phyloP scores from a whole-genome alignment of 2,329 filamentous ascomycete genomes.

The Basipetospora chlamydospora region DNA sequence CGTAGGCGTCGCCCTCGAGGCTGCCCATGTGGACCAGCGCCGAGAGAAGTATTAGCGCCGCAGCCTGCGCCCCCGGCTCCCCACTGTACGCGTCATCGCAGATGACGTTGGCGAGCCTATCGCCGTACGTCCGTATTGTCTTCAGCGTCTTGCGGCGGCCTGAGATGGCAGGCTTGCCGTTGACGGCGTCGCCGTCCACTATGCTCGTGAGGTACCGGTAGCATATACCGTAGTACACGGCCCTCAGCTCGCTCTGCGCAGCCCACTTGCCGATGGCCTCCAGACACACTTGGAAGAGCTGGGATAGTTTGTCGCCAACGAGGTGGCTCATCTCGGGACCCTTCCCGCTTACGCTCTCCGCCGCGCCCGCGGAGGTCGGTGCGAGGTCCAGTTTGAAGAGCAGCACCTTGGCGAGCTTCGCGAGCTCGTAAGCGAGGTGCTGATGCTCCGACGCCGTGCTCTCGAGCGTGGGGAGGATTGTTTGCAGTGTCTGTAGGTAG shows the following conservation, averaged over 20 bases:
- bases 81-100: slow-evolving; percentile 90
- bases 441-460: slow-evolving; percentile 54
- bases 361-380: slow-evolving; percentile 12
- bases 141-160: slow-evolving; percentile 52
- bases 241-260: slow-evolving; percentile 56
- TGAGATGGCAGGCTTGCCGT: too few species aligned
- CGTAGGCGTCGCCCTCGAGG: slow-evolving; percentile 54
- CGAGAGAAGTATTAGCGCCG: slow-evolving; percentile 73
- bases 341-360: slow-evolving; percentile 23
- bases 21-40: slow-evolving; percentile 61
- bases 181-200: slow-evolving; percentile 35
- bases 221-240: slow-evolving; percentile 83
- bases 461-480: slow-evolving; percentile 79
- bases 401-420: slow-evolving; percentile 58
- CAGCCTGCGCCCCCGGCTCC: slow-evolving; percentile 66
- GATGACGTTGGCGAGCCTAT: slow-evolving; percentile 67
- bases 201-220: slow-evolving; percentile 71
- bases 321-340: slow-evolving; percentile 47
- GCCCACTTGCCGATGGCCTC: slow-evolving; percentile 63
- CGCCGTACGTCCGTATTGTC: slow-evolving; percentile 53
- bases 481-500: slow-evolving; percentile 72
- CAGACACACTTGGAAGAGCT: slow-evolving; percentile 79
- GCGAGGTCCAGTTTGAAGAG: slow-evolving; percentile 56
- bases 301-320: slow-evolving; percentile 76
- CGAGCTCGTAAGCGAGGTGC: slow-evolving; percentile 59